Evolutionary conservation across 805 yeast species (phyloP).

Genomic region (Candida chauliodis): DNA sequence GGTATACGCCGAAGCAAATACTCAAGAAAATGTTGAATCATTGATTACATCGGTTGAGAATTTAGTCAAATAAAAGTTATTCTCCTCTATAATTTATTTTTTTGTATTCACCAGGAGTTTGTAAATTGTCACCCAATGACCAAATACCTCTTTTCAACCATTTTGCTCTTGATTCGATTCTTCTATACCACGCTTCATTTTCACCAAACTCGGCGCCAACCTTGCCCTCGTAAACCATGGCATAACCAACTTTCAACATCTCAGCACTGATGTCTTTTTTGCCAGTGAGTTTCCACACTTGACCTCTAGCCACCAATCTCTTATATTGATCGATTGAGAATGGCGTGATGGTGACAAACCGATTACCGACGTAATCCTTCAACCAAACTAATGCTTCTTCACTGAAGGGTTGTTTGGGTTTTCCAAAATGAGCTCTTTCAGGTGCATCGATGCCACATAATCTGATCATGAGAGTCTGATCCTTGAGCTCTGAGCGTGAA

Average conservation of each 20-base stretch:
- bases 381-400: slow-evolving; percentile 85
- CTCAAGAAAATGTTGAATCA: slow-evolving; percentile 25
- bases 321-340: slow-evolving; percentile 83
- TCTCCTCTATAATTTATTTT: slow-evolving; percentile 26
- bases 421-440: slow-evolving; percentile 91
- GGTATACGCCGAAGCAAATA: slow-evolving; percentile 85
- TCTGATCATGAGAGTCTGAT: slow-evolving; percentile 74
- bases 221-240: slow-evolving; percentile 82
- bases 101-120: slow-evolving; percentile 81
- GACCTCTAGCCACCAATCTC: slow-evolving; percentile 79
- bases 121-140: slow-evolving; percentile 47
- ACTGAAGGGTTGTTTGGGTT: slow-evolving; percentile 83
- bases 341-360: slow-evolving; percentile 71
- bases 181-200: slow-evolving; percentile 54
- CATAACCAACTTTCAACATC: slow-evolving; percentile 81
- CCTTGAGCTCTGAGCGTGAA: slow-evolving; percentile 43
- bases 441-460: slow-evolving; percentile 97
- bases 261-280: slow-evolving; percentile 79
- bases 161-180: slow-evolving; percentile 61
- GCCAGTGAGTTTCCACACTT: slow-evolving; percentile 55
- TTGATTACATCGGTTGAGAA: slow-evolving; percentile 27
- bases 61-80: slow-evolving; percentile 16
- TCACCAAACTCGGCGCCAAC: slow-evolving; percentile 84
- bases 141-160: slow-evolving; percentile 62
- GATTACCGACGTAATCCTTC: slow-evolving; percentile 58